These are phyloP conservation scores for Aspergillus haitiensis DNA, from an alignment of 495 filamentous ascomycete genomes.

Conservation along the genomic window DNA sequence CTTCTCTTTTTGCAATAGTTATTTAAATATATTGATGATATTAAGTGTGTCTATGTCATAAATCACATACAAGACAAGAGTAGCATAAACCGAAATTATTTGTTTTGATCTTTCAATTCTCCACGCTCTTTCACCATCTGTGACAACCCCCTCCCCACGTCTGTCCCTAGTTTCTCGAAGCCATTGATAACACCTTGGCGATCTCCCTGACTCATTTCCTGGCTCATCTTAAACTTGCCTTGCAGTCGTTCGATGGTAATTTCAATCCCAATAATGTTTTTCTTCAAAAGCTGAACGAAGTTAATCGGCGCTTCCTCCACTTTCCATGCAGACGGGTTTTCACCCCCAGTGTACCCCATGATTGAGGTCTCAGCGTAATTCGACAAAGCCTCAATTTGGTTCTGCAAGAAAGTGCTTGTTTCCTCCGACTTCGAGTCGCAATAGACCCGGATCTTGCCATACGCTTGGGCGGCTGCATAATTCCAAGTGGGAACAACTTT, in stretches of 20 bases:
- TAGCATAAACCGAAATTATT: not conserved
- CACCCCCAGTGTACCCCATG: constrained; percentile 45
- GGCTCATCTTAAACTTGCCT: constrained; percentile 61
- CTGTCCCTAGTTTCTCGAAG: constrained; percentile 46
- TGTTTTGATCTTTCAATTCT: constrained; percentile 13
- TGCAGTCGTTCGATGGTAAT: constrained; percentile 48
- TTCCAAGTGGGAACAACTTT: constrained; percentile 66
- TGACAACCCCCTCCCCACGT: constrained; percentile 41
- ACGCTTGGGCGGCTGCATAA: constrained; percentile 58
- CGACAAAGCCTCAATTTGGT: constrained; percentile 51
- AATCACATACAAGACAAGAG: not conserved
- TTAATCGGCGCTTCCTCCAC: constrained; percentile 50
- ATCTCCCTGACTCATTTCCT: constrained; percentile 51
- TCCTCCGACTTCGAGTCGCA: constrained; percentile 41
- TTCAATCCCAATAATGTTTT: constrained; percentile 56
- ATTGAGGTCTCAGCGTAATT: constrained; percentile 43
- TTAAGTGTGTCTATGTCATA: not conserved
- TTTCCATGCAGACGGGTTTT: constrained; percentile 36
- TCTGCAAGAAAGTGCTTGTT: constrained; percentile 37
- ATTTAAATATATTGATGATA: not conserved
- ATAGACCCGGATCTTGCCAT: constrained; percentile 51
- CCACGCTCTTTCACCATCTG: constrained; percentile 46
- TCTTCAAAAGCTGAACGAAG: constrained; percentile 52
- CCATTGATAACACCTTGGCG: constrained; percentile 50
- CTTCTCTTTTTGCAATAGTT: too few relatives aligned